These are phyloP conservation scores for Hypoxylon rubiginosum DNA, from an alignment of 2,329 filamentous ascomycete genomes.

Conservation along the genomic window DNA sequence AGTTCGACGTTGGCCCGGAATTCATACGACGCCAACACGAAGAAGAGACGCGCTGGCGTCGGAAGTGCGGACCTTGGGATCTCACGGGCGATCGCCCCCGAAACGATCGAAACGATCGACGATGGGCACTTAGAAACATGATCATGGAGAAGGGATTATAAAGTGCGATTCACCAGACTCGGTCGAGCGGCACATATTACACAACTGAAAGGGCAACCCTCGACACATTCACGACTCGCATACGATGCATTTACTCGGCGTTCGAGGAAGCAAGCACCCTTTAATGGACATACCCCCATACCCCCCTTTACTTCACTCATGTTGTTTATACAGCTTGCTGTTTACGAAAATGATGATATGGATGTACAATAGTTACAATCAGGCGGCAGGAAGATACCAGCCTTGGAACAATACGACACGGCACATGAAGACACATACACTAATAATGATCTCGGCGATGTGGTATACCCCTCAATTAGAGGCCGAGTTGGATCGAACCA, in stretches of 20 bases:
- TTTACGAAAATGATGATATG: constrained; percentile 18
- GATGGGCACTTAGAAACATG: constrained; percentile 80
- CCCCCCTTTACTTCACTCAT: constrained; percentile 24
- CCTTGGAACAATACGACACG: constrained; percentile 27
- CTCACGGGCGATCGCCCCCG: constrained; percentile 68
- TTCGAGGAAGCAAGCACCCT: constrained; percentile 25
- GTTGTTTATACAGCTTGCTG: constrained; percentile 31
- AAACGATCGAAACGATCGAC: constrained; percentile 74
- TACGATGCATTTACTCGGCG: constrained; percentile 19
- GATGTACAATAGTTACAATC: constrained; percentile 39
- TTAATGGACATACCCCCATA: constrained; percentile 14
- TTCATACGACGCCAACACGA: constrained; percentile 90
- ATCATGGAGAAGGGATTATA: constrained; percentile 55
- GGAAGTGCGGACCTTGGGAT: constrained; percentile 86
- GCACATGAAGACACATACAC: constrained; percentile 21
- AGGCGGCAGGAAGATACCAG: constrained; percentile 15
- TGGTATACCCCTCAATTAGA: constrained; percentile 27
- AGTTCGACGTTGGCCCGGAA: constrained; percentile 96
- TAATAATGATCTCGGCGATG: constrained; percentile 31
- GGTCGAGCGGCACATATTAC: constrained; percentile 1
- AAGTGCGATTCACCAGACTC: neutral
- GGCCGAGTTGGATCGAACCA: constrained; percentile 4
- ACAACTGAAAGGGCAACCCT: neutral
- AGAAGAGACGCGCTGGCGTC: constrained; percentile 92
- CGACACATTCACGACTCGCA: constrained; percentile 17